Conservation (phyloP, 352 stramenopile genomes). For the Phytopythium chamaehyphon region DNA sequence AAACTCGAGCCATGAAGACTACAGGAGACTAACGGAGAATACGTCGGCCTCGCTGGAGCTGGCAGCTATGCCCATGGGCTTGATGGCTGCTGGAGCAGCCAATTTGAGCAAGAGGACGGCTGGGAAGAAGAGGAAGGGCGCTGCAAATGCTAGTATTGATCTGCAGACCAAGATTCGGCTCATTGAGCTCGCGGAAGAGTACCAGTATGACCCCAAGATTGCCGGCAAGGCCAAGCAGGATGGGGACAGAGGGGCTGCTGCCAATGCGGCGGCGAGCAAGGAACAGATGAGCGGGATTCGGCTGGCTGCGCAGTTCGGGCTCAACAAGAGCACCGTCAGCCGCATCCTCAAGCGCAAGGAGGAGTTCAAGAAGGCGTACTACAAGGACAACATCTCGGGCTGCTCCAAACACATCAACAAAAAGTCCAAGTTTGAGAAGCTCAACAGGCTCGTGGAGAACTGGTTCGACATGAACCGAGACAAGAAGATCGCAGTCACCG, state of each 20-base stretch:
- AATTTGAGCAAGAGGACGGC: slow-evolving; percentile 8
- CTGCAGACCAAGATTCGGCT: slow-evolving; percentile 83
- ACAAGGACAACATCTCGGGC: slow-evolving; percentile 82
- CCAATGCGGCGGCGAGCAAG: slow-evolving; percentile 8
- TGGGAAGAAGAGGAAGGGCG: slow-evolving; percentile 55
- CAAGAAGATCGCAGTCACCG: slow-evolving; percentile 62
- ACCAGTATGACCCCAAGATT: slow-evolving; percentile 73
- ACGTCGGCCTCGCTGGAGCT: slow-evolving; percentile 6
- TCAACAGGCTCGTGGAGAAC: slow-evolving; percentile 77
- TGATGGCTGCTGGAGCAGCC: neutral
- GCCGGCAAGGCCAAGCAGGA: slow-evolving; percentile 29
- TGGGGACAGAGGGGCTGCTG: neutral
- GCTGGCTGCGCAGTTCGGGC: slow-evolving; percentile 62
- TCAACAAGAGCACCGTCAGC: slow-evolving; percentile 83
- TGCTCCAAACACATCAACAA: slow-evolving; percentile 87
- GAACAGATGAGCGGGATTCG: slow-evolving; percentile 73
- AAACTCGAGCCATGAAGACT: slow-evolving; percentile 20
- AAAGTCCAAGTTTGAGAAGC: slow-evolving; percentile 84
- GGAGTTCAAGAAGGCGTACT: slow-evolving; percentile 85
- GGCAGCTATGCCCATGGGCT: neutral
- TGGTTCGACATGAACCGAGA: slow-evolving; percentile 81
- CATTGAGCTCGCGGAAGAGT: slow-evolving; percentile 78
- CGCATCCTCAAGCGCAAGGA: slow-evolving; percentile 86
- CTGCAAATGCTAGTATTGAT: slow-evolving; percentile 68
- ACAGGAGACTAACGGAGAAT: slow-evolving; percentile 40